phyloP scores from a whole-genome alignment of 768 basidiomycete genomes.

The button mushroom (Agaricus bisporus) region DNA sequence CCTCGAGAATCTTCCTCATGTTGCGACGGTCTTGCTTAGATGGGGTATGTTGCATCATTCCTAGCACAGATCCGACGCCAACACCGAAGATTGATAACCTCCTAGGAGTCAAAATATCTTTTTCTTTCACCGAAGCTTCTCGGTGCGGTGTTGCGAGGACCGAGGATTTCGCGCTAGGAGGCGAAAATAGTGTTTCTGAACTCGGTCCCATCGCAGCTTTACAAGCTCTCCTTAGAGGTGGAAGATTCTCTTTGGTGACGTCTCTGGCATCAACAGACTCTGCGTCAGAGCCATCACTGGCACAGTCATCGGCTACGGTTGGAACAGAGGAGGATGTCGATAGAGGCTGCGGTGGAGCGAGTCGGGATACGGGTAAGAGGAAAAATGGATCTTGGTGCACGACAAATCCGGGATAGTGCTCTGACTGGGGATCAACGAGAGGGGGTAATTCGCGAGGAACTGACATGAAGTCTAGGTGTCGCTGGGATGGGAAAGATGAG shows the following conservation, averaged over 20 bases:
- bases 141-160: not conserved
- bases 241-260: constrained; percentile 50
- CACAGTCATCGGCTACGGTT: not conserved
- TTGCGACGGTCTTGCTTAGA: constrained; percentile 20
- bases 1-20: constrained; percentile 24
- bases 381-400: constrained; percentile 46
- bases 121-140: not conserved
- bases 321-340: not conserved
- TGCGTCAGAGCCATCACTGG: constrained; percentile 1
- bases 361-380: constrained; percentile 10
- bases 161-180: constrained; percentile 11
- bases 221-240: constrained; percentile 39
- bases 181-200: constrained; percentile 17
- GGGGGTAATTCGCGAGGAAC: constrained; percentile 34
- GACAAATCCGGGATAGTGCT: constrained; percentile 64
- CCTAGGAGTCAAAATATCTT: constrained; percentile 1
- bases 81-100: constrained; percentile 1
- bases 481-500: constrained; percentile 12
- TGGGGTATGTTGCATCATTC: constrained; percentile 18
- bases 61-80: constrained; percentile 10
- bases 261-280: constrained; percentile 26
- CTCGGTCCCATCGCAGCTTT: constrained; percentile 27
- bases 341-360: not conserved
- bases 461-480: constrained; percentile 16
- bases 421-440: constrained; percentile 43